These are phyloP conservation scores for Russula foetens DNA, from an alignment of 768 basidiomycete genomes.

Conservation along the genomic window DNA sequence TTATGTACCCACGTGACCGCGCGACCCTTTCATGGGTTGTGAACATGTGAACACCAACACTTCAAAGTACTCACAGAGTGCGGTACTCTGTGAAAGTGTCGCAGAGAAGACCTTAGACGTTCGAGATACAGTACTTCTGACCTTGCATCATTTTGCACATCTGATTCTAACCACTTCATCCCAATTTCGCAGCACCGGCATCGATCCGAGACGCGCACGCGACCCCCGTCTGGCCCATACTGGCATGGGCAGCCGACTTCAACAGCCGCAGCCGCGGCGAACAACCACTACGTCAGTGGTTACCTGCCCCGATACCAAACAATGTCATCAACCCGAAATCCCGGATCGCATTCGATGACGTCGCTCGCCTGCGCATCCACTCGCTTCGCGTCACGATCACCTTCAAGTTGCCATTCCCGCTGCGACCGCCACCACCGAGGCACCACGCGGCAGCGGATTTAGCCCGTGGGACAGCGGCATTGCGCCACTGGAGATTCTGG, in stretches of 20 bases:
- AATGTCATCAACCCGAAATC: slow-evolving; percentile 4
- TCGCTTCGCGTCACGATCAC: too few species aligned
- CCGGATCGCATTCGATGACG: slow-evolving; percentile 15
- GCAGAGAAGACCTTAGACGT: slow-evolving; percentile 69
- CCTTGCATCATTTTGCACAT: slow-evolving; percentile 19
- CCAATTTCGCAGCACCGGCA: slow-evolving; percentile 24
- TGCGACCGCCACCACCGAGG: too few species aligned
- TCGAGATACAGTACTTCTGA: slow-evolving; percentile 99
- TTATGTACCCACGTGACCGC: too few species aligned
- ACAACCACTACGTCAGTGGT: neutral
- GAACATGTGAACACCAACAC: too few species aligned
- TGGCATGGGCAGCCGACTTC: slow-evolving; percentile 59
- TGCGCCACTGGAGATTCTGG: too few species aligned
- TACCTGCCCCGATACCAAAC: neutral
- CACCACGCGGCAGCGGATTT: too few species aligned
- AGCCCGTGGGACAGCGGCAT: too few species aligned
- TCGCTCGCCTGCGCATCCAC: too few species aligned
- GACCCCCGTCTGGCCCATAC: slow-evolving; percentile 75
- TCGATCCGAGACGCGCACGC: slow-evolving; percentile 77
- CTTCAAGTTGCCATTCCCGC: too few species aligned
- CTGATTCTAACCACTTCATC: slow-evolving; percentile 15
- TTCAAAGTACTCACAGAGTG: slow-evolving; percentile 11
- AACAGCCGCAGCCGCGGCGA: slow-evolving; percentile 32
- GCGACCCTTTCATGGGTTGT: too few species aligned
- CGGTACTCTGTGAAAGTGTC: slow-evolving; percentile 40